These are phyloP conservation scores for Aureobasidium sp. DNA, from an alignment of 2,329 filamentous ascomycete species.

Conservation along the genomic window DNA sequence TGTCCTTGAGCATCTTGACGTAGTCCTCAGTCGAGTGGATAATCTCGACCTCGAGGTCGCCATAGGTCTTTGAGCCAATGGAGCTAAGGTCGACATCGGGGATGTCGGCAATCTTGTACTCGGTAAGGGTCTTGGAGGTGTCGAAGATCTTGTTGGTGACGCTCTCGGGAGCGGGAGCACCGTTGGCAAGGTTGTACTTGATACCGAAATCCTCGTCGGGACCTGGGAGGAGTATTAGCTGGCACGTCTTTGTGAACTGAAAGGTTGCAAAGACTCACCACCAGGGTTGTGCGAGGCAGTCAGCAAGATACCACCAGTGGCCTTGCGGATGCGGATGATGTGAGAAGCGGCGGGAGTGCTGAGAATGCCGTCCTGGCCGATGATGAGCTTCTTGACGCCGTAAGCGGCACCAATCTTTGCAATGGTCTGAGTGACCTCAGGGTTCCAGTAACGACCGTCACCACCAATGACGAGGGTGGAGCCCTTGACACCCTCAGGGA, in stretches of 20 bases:
- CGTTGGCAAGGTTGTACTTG: slow-evolving; percentile 98
- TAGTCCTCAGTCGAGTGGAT: slow-evolving; percentile 92
- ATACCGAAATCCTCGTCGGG: slow-evolving; percentile 96
- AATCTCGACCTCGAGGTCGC: slow-evolving; percentile 84
- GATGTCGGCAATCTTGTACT: slow-evolving; percentile 86
- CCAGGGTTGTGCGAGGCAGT: slow-evolving; percentile 98
- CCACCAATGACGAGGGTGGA: slow-evolving; percentile 93
- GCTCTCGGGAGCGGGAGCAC: slow-evolving; percentile 87
- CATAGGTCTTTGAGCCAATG: slow-evolving; percentile 78
- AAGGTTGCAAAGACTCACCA: slow-evolving; percentile 49
- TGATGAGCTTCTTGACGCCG: slow-evolving; percentile 96
- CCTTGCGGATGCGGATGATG: slow-evolving; percentile 87
- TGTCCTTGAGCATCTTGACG: slow-evolving; percentile 89
- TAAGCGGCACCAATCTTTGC: slow-evolving; percentile 96
- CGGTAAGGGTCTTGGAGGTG: slow-evolving; percentile 77
- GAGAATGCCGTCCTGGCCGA: slow-evolving; percentile 93
- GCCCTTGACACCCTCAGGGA: slow-evolving; percentile 84
- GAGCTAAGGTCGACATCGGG: slow-evolving; percentile 76
- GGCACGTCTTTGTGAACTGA: neutral
- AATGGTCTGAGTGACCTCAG: slow-evolving; percentile 91
- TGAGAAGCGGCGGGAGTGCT: slow-evolving; percentile 95
- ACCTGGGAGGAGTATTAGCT: slow-evolving; percentile 41
- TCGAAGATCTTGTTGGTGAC: slow-evolving; percentile 98
- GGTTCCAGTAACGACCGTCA: slow-evolving; percentile 95
- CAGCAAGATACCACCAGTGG: slow-evolving; percentile 91